Base-by-base conservation (phyloP, 2,329 filamentous ascomycete species). In the Fusarium lateritium region DNA sequence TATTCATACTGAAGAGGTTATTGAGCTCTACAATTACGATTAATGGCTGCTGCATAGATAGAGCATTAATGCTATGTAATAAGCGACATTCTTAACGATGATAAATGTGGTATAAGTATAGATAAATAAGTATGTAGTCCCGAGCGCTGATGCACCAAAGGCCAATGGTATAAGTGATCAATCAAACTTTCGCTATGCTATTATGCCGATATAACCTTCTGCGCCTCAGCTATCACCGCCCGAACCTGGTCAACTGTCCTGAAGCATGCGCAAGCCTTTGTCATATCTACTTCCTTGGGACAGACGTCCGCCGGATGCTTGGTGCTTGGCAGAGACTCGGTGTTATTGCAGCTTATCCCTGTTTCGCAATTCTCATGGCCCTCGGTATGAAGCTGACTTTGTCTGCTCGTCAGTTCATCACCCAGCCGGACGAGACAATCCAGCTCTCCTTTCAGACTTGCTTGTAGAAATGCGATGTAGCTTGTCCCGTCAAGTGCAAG, bases 321-420 rank as follows among this genome's bases (percentile, higher is more conserved):
- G 1, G 55, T 49, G 0, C 33, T 59, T 2, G 65, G 54, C 0
- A 65, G 39, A 2, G 59, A 53, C 28, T 68, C 65, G 0, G 42
- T 55, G 7, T 69, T 69, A 2, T 52, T 61, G n/a, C 65, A 68
- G 11, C 55, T 68, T 8, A 62, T 69, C 5, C 65, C 65, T 0
- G 65, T 51, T 3, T 68, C 65, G 4, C 65, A 68, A 1, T 68
- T 68, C 33, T 68, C 65, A 7, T 68, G 65, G 0, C 65, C 65
- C 8, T 68, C 65, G 0, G 45, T 68, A 3, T 68, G 65, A 4
- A 68, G 51, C 10, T 68, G 65, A 17, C 60, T 68, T 26, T 68
- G 65, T 22, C 65, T 45, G 17, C 34, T 22, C 0, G 65, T 49
- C 2, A 68, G 5, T 1, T 49, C 65, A 2, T 68, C 65, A 2